phyloP scores from a whole-genome alignment of 2,329 filamentous ascomycete species.

The Penicillium verrucosum region DNA sequence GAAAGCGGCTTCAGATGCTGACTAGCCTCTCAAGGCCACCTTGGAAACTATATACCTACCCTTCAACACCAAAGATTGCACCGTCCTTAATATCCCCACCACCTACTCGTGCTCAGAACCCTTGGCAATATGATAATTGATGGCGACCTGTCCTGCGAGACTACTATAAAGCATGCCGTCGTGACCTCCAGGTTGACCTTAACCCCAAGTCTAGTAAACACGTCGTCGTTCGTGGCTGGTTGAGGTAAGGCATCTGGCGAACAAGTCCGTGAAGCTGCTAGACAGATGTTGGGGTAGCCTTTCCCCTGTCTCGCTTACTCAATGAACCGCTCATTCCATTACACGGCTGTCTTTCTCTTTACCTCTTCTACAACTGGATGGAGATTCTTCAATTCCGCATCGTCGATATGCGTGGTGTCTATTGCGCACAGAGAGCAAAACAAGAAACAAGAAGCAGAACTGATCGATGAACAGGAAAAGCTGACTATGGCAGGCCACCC shows the following conservation, averaged over 20 bases:
- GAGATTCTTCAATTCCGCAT: background rate
- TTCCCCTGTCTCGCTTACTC: background rate
- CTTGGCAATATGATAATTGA: constrained; percentile 24
- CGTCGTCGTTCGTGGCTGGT: constrained; percentile 18
- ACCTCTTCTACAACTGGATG: background rate
- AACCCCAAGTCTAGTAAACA: background rate
- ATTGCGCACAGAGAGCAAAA: background rate
- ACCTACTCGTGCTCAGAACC: constrained; percentile 19
- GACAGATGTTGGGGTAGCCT: background rate
- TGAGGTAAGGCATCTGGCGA: too few species aligned
- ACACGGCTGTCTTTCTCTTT: background rate
- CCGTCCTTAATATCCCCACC: constrained; percentile 8
- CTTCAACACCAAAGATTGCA: constrained; percentile 14
- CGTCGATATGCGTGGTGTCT: background rate
- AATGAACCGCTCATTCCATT: background rate
- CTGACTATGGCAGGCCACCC: background rate
- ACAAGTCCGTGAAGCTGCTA: background rate
- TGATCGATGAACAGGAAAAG: background rate
- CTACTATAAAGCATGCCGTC: constrained; percentile 17
- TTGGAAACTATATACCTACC: constrained; percentile 11
- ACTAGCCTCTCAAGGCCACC: background rate
- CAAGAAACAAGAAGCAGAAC: background rate
- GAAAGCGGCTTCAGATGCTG: too few species aligned
- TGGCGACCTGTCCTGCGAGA: constrained; percentile 21
- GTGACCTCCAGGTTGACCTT: constrained; percentile 4